phyloP scores from a whole-genome alignment of 2,329 filamentous ascomycete genomes.

The Penicillium vulpinum region DNA sequence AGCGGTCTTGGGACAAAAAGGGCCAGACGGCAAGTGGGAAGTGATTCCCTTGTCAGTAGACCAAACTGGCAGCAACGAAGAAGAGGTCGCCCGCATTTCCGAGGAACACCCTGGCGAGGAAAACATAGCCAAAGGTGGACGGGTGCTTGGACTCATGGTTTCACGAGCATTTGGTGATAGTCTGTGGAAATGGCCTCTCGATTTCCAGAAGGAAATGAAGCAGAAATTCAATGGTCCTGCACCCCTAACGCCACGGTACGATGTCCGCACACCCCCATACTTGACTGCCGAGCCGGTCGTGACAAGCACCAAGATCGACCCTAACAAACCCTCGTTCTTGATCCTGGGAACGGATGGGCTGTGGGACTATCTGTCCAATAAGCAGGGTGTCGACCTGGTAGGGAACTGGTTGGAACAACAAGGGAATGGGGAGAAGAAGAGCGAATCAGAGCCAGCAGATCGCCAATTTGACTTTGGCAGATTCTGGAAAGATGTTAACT shows the following conservation, averaged over 20 bases:
- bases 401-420: slow-evolving; percentile 53
- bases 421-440: slow-evolving; percentile 37
- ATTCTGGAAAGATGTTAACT: slow-evolving; percentile 21
- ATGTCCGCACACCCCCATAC: slow-evolving; percentile 60
- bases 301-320: slow-evolving; percentile 55
- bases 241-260: slow-evolving; percentile 41
- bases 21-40: slow-evolving; percentile 49
- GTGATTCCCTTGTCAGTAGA: slow-evolving; percentile 60
- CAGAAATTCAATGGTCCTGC: slow-evolving; percentile 42
- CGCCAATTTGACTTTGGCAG: slow-evolving; percentile 25
- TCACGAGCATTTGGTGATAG: slow-evolving; percentile 69
- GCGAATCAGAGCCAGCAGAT: slow-evolving; percentile 25
- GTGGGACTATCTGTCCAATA: slow-evolving; percentile 62
- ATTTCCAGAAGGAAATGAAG: slow-evolving; percentile 46
- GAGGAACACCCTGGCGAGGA: slow-evolving; percentile 64
- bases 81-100: slow-evolving; percentile 58
- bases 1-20: slow-evolving; percentile 58
- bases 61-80: slow-evolving; percentile 64
- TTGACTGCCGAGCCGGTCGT: slow-evolving; percentile 67
- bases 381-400: slow-evolving; percentile 60
- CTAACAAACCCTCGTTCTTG: slow-evolving; percentile 56
- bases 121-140: slow-evolving; percentile 57
- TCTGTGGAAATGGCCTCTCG: slow-evolving; percentile 65
- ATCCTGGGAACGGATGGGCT: slow-evolving; percentile 68
- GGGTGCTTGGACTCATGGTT: slow-evolving; percentile 62